Base-by-base conservation (phyloP, 2,329 filamentous ascomycete species). In the Colletotrichum sansevieriae region DNA sequence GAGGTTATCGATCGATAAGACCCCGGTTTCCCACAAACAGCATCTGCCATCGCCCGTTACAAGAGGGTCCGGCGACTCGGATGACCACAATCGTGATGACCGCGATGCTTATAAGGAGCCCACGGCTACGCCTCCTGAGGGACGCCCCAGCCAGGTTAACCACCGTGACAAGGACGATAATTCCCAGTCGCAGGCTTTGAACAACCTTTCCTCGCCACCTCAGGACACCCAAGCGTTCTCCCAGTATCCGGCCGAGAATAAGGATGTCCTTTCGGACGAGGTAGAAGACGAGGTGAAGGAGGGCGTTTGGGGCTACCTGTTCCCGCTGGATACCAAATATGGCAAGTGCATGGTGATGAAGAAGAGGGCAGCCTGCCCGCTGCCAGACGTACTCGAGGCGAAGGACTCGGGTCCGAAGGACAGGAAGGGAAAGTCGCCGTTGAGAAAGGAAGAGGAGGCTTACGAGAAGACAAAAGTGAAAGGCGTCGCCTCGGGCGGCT, bases 261-360 rank as follows among this genome's bases (percentile, higher is more conserved):
- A 93, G 33, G 83, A 88, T 67, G 87, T 88, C 29, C 86, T 95
- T 54, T 90, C 90, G 11, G 92, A 95, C 71, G 94, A 97, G 65
- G 92, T 97, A 4, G 88, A 95, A 71, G 92, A 97, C 76, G 94
- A 97, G 80, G 88, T 84, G 70, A 85, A 88, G 52, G 92, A 97
- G 77, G 94, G 94, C 9, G 94, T 98, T 1, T 99, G 96, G 96
- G 97, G 97, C 12, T 99, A 98, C 75, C 84, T 99, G 5, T 88
- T 97, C 62, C 94, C 95, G 2, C 82, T 97, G 25, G 91, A 95
- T 75, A 86, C 87, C 60, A 88, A 87, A 71, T 90, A 91, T 62
- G 89, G 80, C 81, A 92, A 78, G 80, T 97, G 80, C 52, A 75
- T 88, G 22, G 92, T 97, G 8, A 79, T 99, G 78, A 91, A 88